Base-by-base conservation (phyloP, 345 rosid genomes). In the Litchi chinensis region DNA sequence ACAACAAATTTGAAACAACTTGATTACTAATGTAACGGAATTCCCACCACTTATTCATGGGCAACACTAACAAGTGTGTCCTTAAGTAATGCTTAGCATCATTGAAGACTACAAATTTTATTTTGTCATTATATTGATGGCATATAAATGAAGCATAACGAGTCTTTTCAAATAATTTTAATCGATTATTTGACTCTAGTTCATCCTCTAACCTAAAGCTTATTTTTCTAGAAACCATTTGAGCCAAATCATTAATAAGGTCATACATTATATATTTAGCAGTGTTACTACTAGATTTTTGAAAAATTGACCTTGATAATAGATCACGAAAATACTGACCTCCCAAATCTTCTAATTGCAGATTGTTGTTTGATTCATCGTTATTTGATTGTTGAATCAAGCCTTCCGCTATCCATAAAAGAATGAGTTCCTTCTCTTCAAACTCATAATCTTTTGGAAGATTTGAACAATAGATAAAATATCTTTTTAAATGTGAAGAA, bases 361-460 rank as follows among this genome's bases (percentile, higher is more conserved):
- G 1, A 32, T 32, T 3, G 2, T 32, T 32, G 37, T 32, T 32
- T 32, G 37, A 26, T 26, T 26, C 3, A 32, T 32, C 37, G 4
- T 32, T 32, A 3, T 2, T 32, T 32, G 37, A 57, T 4, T 21
- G 64, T 44, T 65, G 71, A 46, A 72, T 43, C 16, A 78, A 50
- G 32, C 81, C 81, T 40, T 78, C 81, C 19, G 81, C 81, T 76
- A 78, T 78, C 76, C 76, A 78, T 5, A 78, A 16, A 8, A 62
- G 57, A 24, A 78, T 63, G 16, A 74, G 52, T 46, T 79, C 74
- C 19, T 74, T 52, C 79, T 74, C 66, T 24, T 79, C 78, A 54
- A 75, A 68, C 60, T 67, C 78, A 57, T 80, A 68, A 15, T 60
- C 79, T 50, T 68, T 80, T 8, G 78, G 75, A 65, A 80, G 18